Evolutionary conservation across 768 basidiomycete genomes (phyloP).

Genomic region (Mycena rosella): DNA sequence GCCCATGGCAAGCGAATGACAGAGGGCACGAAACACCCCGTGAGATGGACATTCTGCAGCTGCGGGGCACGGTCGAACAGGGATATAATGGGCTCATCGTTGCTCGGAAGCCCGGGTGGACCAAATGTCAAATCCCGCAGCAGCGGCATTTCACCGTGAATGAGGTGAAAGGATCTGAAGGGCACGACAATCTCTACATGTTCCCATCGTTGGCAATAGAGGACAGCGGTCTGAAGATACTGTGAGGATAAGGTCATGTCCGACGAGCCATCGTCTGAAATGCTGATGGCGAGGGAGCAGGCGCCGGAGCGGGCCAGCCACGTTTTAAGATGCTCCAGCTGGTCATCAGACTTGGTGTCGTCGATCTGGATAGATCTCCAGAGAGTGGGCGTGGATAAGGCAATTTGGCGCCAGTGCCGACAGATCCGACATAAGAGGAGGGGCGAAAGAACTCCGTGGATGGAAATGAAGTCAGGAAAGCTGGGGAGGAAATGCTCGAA

Average conservation of each 20-base stretch:
- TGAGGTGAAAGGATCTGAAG: background rate
- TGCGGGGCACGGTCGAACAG: slow-evolving; percentile 7
- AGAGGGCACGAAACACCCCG: background rate
- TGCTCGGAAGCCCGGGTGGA: background rate
- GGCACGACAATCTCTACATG: slow-evolving; percentile 5
- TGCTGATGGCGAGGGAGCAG: background rate
- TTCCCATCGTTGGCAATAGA: slow-evolving; percentile 9
- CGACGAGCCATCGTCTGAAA: background rate
- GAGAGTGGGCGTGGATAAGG: slow-evolving; percentile 4
- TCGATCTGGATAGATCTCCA: background rate
- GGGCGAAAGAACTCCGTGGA: background rate
- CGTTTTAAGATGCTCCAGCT: background rate
- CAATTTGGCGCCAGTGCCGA: slow-evolving; percentile 9
- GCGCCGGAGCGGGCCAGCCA: slow-evolving; percentile 4
- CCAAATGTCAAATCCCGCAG: slow-evolving; percentile 13
- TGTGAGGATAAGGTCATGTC: background rate
- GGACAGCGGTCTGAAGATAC: background rate
- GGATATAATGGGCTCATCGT: background rate
- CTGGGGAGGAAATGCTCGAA: background rate
- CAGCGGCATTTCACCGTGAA: slow-evolving; percentile 20
- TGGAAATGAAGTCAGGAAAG: background rate
- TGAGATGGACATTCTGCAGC: background rate
- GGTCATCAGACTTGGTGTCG: no score
- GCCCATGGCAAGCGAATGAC: slow-evolving; percentile 3
- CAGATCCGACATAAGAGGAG: background rate